These are phyloP conservation scores for Penicillium cinerascens DNA, from an alignment of 495 filamentous ascomycete genomes.

Conservation along the genomic window DNA sequence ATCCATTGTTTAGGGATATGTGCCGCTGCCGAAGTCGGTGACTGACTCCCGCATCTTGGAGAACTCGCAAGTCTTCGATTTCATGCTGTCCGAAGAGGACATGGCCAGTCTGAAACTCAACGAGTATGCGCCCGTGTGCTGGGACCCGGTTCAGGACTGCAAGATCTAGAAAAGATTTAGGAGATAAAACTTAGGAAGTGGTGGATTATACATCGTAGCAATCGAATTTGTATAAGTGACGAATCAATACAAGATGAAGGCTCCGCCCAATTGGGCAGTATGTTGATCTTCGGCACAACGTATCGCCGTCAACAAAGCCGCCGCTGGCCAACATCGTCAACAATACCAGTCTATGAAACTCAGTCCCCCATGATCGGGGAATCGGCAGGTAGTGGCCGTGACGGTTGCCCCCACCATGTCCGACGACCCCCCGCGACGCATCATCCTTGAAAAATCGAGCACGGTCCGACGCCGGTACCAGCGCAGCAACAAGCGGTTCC, in stretches of 20 bases:
- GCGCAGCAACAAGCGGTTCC: conserved; percentile 43
- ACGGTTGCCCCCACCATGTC: conserved; percentile 34
- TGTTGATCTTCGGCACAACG: conserved; percentile 35
- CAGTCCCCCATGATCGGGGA: conserved; percentile 14
- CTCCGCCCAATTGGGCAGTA: conserved; percentile 19
- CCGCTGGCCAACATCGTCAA: not conserved
- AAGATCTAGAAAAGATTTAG: conserved; percentile 22
- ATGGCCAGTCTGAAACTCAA: conserved; percentile 54
- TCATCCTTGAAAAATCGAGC: conserved; percentile 46
- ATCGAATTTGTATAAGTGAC: too few species aligned
- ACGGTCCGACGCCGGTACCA: conserved; percentile 45
- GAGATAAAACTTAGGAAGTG: not conserved
- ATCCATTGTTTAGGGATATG: conserved; percentile 62
- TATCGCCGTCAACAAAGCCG: conserved; percentile 27
- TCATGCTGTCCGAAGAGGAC: conserved; percentile 62
- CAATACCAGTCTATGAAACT: not conserved
- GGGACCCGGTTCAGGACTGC: conserved; percentile 64
- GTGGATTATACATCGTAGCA: not conserved
- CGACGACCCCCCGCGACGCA: conserved; percentile 35
- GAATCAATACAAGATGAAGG: not conserved
- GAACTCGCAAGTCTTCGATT: conserved; percentile 78
- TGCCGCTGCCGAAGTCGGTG: conserved; percentile 62
- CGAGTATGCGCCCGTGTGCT: conserved; percentile 60
- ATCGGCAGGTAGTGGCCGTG: conserved; percentile 17
- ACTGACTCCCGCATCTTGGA: conserved; percentile 59